A percentile compares a stretch with the other conserved stretches of the same genome.
These are phyloP conservation scores for Eimeria acervulina DNA, from an alignment of 169 alveolate genomes.

Conservation along the genomic window DNA sequence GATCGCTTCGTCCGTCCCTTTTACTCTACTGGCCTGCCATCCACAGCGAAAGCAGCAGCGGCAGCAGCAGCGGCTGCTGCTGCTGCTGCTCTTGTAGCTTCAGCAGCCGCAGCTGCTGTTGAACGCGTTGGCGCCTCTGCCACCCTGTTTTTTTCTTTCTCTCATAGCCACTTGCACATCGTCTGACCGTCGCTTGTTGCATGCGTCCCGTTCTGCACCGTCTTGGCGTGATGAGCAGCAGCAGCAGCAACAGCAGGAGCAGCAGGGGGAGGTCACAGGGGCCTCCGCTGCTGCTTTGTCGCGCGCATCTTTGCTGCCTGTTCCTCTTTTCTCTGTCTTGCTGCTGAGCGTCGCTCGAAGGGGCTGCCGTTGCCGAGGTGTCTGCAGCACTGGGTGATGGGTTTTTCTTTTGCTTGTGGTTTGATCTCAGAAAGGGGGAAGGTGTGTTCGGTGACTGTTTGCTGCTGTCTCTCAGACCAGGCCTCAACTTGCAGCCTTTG, in stretches of 20 bases:
- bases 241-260: not conserved
- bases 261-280: not conserved
- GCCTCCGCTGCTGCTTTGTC: not conserved
- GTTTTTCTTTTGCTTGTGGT: not conserved
- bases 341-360: not conserved
- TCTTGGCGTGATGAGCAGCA: not conserved
- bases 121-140: not conserved
- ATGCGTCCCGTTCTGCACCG: not conserved
- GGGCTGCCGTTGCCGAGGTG: not conserved
- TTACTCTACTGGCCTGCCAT: not conserved
- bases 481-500: not conserved
- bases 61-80: not conserved
- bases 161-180: not conserved
- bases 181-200: conserved; percentile 23
- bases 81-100: conserved; percentile 19
- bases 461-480: conserved; percentile 29
- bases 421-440: not conserved
- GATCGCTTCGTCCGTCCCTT: not conserved
- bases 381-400: conserved; percentile 3
- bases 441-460: conserved; percentile 15
- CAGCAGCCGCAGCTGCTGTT: not conserved
- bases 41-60: conserved; percentile 1
- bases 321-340: not conserved
- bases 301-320: not conserved
- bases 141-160: not conserved